Percentiles rank a stretch among this genome's conserved stretches.
Evolutionary conservation across 129 eudicot species (phyloP).

Genomic region (Arctium minus): DNA sequence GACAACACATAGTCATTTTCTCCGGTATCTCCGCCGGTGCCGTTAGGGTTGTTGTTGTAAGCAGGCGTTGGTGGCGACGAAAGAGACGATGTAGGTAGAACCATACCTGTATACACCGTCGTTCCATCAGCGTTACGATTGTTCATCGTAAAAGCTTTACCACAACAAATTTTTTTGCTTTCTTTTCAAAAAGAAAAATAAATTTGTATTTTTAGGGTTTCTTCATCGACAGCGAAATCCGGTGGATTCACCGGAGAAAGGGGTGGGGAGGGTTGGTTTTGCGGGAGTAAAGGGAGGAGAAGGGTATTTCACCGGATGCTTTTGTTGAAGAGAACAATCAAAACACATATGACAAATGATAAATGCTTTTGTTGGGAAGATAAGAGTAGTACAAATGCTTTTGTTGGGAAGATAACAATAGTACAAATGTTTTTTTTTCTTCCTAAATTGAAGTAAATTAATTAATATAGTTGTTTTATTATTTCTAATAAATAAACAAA

Average conservation of each 20-base stretch:
- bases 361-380: no score
- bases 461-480: no score
- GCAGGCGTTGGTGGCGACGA: background rate
- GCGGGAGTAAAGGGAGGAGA: no score
- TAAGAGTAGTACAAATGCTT: no score
- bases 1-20: background rate
- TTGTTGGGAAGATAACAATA: no score
- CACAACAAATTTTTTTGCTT: background rate
- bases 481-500: no score
- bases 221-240: background rate
- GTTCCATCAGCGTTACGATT: constrained; percentile 17
- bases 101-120: constrained; percentile 20
- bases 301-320: no score
- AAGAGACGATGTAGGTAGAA: constrained; percentile 19
- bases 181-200: background rate
- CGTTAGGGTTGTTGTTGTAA: constrained; percentile 16
- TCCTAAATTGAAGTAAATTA: no score
- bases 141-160: constrained; percentile 9
- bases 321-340: no score
- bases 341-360: no score
- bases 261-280: no score
- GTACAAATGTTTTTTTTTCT: no score
- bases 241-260: background rate
- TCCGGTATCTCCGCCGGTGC: background rate
- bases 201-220: constrained; percentile 3